Conservation (phyloP, 192 early-diverging fungal species). For the Diversispora epigaea region DNA sequence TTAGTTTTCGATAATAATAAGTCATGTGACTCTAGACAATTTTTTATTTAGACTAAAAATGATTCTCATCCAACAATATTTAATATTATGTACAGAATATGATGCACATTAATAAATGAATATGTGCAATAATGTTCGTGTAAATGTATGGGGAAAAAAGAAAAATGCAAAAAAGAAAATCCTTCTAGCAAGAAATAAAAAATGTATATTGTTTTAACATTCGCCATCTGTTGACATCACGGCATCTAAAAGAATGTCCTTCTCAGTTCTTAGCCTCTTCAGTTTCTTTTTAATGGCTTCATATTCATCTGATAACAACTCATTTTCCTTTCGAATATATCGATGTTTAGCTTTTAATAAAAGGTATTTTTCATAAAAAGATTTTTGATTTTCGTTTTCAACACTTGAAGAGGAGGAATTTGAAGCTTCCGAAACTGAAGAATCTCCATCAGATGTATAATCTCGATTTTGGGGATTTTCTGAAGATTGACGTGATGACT, state of each 20-base stretch:
- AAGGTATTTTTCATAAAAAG: slow-evolving; percentile 40
- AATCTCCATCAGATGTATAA: slow-evolving; percentile 11
- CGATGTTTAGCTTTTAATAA: slow-evolving; percentile 43
- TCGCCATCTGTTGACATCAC: slow-evolving; percentile 30
- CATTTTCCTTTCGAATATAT: slow-evolving; percentile 49
- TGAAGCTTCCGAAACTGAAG: slow-evolving; percentile 1
- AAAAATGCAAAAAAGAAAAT: too few relatives aligned
- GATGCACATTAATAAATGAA: too few relatives aligned
- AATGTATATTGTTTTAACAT: neutral
- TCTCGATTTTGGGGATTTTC: neutral
- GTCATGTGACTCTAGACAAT: too few relatives aligned
- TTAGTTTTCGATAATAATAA: too few relatives aligned
- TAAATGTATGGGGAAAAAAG: too few relatives aligned
- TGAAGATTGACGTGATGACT: neutral
- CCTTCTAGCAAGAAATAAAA: too few relatives aligned
- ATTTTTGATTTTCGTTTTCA: neutral
- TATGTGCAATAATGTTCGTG: too few relatives aligned
- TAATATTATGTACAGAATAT: too few relatives aligned
- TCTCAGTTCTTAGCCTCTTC: slow-evolving; percentile 43
- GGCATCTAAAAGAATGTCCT: slow-evolving; percentile 45
- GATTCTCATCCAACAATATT: too few relatives aligned
- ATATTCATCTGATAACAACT: slow-evolving; percentile 47
- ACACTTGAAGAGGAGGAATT: neutral
- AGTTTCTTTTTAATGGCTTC: slow-evolving; percentile 36
- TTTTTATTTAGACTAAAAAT: too few relatives aligned